Percentiles rank a stretch among this genome's conserved stretches.
These are phyloP conservation scores for Vitis hybrid DNA, from an alignment of 177 flowering plant genomes.

Conservation along the genomic window DNA sequence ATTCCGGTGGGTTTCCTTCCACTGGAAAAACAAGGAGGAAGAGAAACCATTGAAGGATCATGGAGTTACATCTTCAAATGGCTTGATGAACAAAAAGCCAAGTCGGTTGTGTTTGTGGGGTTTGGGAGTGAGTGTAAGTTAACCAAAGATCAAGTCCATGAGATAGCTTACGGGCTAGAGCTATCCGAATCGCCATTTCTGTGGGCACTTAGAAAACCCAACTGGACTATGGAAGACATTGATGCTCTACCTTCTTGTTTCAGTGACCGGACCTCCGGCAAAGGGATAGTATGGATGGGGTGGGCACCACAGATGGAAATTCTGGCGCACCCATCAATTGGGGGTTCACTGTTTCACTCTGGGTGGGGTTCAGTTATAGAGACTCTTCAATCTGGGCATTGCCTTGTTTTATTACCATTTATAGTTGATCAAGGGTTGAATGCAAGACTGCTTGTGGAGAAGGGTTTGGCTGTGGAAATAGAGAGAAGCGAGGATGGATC, in stretches of 20 bases:
- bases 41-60: background rate
- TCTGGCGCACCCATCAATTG: constrained; percentile 41
- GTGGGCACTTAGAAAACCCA: constrained; percentile 27
- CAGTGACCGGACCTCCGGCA: background rate
- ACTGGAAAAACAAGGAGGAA: constrained; percentile 3
- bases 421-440: constrained; percentile 39
- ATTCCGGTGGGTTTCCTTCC: constrained; percentile 34
- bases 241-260: constrained; percentile 17
- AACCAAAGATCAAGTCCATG: constrained; percentile 20
- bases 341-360: constrained; percentile 40
- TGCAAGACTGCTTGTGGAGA: constrained; percentile 43
- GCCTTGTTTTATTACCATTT: constrained; percentile 33
- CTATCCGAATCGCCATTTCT: constrained; percentile 22
- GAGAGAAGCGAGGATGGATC: constrained; percentile 30
- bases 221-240: background rate
- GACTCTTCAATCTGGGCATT: constrained; percentile 32
- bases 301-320: constrained; percentile 52
- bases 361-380: constrained; percentile 50
- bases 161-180: constrained; percentile 34
- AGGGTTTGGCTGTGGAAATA: constrained; percentile 33
- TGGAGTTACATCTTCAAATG: constrained; percentile 13
- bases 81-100: constrained; percentile 21
- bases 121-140: constrained; percentile 27
- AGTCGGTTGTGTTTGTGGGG: constrained; percentile 23
- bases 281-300: constrained; percentile 27